Base-by-base conservation (phyloP, 2,329 filamentous ascomycete species). In the Xylariaceae sp. region DNA sequence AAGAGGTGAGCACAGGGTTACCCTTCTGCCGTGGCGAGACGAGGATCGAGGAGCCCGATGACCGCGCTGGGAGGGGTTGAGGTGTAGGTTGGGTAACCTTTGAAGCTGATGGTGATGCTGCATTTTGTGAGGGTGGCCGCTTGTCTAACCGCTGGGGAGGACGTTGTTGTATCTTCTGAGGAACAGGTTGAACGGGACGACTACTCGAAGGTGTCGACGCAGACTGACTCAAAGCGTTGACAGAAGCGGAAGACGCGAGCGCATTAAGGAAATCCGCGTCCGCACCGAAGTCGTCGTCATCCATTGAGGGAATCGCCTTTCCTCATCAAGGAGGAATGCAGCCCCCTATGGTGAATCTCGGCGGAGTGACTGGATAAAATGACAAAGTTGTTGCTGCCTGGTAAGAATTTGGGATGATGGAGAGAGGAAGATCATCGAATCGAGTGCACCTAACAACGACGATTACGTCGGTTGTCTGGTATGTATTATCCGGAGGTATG, bases 11-110 rank as follows among this genome's bases (percentile, higher is more conserved):
- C 53, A 97, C 89, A 0, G 94, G 94, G 69, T 99, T 99, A 62
- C 93, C 94, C 74, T 96, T 95, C 74, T 99, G 92, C 47, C 92
- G 86, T 13, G 90, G 88, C 42, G 92, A 97, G 35, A 97, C 92
- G 17, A 96, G 82, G 65, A 97, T 96, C 4, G 88, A 85, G 13
- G 89, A 91, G 3, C 88, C 88, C 1, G 84, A 75, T 6, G 78
- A 78, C 52, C 78, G 78, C 62, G 84, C 82, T 0, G 90, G 83
- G 2, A 96, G 80, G n/a, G 85, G 87, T 76, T 97, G 92, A 0
- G 92, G 93, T 59, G 87, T 95, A 9, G 92, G 92, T 74, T 97
- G 93, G 39, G 93, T 86, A 30, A 95, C 81, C 69, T 87, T 88
- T 45, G 78, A 70, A 45, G 71, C 72, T 2, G 72, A 68, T 7